Percentiles rank a stretch among this genome's conserved stretches.
These are phyloP conservation scores for Ceratobasidium papillatum DNA, from an alignment of 1,284 basidiomycete genomes.

Conservation along the genomic window DNA sequence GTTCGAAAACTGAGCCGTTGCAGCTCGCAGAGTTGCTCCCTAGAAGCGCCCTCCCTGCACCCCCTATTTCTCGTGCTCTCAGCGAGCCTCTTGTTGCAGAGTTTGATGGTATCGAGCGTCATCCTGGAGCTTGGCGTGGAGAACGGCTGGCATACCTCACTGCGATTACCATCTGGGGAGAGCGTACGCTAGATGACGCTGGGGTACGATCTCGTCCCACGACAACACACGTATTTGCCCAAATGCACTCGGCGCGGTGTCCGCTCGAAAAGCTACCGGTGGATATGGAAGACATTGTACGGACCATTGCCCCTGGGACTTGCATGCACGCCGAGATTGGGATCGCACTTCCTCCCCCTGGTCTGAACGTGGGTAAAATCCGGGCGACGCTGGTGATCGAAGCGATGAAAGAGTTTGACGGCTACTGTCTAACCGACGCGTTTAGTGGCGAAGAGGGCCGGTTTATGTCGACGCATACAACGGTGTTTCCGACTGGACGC, in stretches of 20 bases:
- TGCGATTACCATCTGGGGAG: slow-evolving; percentile 36
- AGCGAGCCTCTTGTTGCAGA: slow-evolving; percentile 30
- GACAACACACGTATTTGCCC: slow-evolving; percentile 32
- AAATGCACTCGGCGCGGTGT: slow-evolving; percentile 35
- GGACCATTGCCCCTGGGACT: slow-evolving; percentile 16
- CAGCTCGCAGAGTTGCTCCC: slow-evolving; percentile 28
- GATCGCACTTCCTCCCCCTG: slow-evolving; percentile 24
- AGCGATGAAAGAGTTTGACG: slow-evolving; percentile 33
- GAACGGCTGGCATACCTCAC: slow-evolving; percentile 32
- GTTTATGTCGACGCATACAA: slow-evolving; percentile 38
- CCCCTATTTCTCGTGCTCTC: neutral
- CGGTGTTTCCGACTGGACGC: slow-evolving; percentile 34
- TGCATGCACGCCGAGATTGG: slow-evolving; percentile 39
- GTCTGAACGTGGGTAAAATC: slow-evolving; percentile 29
- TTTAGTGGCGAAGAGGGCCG: slow-evolving; percentile 24
- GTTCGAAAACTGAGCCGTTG: neutral
- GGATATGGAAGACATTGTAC: slow-evolving; percentile 35
- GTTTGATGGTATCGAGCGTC: neutral
- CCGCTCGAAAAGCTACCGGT: slow-evolving; percentile 18
- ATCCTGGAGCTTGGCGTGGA: slow-evolving; percentile 32
- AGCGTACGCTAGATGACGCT: slow-evolving; percentile 18
- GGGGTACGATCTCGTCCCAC: slow-evolving; percentile 27
- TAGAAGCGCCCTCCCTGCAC: neutral
- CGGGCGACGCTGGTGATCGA: slow-evolving; percentile 30
- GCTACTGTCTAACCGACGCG: slow-evolving; percentile 36